Conservation (phyloP, 1,139 yeast species). For the Yamadazyma taylorii region DNA sequence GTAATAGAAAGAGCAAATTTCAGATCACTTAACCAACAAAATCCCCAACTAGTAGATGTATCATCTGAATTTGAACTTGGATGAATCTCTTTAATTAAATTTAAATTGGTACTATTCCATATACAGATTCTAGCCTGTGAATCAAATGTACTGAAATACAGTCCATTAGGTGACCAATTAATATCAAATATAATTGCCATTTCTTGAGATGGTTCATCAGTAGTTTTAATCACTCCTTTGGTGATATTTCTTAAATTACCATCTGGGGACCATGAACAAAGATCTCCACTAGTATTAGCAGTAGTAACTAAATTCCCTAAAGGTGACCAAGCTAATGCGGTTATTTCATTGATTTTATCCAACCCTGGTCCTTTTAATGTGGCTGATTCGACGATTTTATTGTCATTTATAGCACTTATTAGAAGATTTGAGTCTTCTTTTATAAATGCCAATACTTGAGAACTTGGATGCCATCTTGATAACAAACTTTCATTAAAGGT, state of each 20-base stretch:
- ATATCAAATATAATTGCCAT: constrained; percentile 22
- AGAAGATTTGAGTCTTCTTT: constrained; percentile 34
- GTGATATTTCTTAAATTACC: constrained; percentile 64
- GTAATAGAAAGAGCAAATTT: constrained; percentile 72
- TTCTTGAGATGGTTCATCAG: constrained; percentile 9
- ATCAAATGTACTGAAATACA: constrained; percentile 35
- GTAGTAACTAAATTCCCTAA: constrained; percentile 57
- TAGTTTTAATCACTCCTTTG: constrained; percentile 15
- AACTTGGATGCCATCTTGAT: constrained; percentile 42
- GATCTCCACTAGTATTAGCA: constrained; percentile 61
- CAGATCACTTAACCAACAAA: constrained; percentile 68
- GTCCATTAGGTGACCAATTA: constrained; percentile 40
- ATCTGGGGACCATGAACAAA: constrained; percentile 66
- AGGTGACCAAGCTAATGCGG: constrained; percentile 63
- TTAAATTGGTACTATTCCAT: constrained; percentile 40
- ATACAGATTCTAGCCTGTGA: constrained; percentile 31
- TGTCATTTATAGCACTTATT: constrained; percentile 33
- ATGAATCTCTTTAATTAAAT: constrained; percentile 30
- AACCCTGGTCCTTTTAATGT: constrained; percentile 33
- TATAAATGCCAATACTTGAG: constrained; percentile 41
- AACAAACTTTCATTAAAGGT: constrained; percentile 30
- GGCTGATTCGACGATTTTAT: constrained; percentile 34
- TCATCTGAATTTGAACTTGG: constrained; percentile 9
- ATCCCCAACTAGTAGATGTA: constrained; percentile 19
- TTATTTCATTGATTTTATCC: constrained; percentile 24